Base-by-base conservation (phyloP, 2,329 filamentous ascomycete genomes). In the Dothideomycetes sp. region DNA sequence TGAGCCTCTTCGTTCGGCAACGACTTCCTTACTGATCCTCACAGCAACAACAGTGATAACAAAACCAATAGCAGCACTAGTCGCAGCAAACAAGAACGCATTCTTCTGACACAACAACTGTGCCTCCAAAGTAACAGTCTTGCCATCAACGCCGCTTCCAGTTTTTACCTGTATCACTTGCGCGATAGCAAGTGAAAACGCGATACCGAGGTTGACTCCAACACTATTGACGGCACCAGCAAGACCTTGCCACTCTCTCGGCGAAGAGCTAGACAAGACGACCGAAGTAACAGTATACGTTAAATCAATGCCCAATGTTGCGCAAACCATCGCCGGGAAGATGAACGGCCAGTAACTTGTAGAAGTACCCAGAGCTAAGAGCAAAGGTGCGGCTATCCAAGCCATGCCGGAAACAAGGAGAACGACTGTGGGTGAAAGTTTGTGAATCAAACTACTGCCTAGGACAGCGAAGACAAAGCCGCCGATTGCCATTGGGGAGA, bases 311-410 rank as follows among this genome's bases (percentile, higher is more conserved):
- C 58, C 59, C 6, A 60, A 44, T 1, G 59, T 60, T 3, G 53
- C 54, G 45, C 55, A 59, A 2, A 61, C 31, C 57, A 60, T 60
- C 5, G 58, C 57, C 9, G 58, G 58, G 43, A 62, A 51, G 11
- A 59, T 53, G 35, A 53, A 55, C 0, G 52, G 45, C 58, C 58
- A 62, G 49, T 60, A 62, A 24, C 51, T 47, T 19, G 58, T 35
- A 1, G 54, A 55, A 5, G 51, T 28, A 12, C 49, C 51, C 13
- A 60, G 44, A 1, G 58, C 58, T 15, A 62, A 50, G 3, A 62
- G 45, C 2, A 62, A 47, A 5, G 59, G 56, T 22, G 59, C 57
- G 4, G 48, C 52, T 20, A 61, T 51, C 58, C 58, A 62, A 3
- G 56, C 54, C 3, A 56, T 32, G 2, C 51, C 56, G 4, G 58